Conservation (phyloP, 768 basidiomycete genomes). For the Psilocybe cyanescens region DNA sequence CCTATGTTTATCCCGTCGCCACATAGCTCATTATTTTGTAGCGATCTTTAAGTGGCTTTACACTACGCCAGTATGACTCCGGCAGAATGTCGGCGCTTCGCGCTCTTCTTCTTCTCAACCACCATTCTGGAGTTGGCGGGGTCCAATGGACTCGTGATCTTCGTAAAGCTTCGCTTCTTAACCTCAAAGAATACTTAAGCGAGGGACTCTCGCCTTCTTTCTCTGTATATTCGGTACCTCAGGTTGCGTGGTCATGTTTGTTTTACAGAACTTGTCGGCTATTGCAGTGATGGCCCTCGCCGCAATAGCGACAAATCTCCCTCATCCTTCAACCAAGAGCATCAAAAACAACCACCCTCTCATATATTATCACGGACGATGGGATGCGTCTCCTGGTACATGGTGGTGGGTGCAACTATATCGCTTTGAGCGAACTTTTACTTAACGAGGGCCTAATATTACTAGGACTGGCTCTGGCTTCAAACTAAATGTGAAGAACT, state of each 20-base stretch:
- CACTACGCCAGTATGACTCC: background rate
- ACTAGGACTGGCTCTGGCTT: slow-evolving; percentile 57
- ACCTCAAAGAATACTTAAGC: background rate
- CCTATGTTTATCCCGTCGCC: background rate
- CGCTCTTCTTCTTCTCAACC: background rate
- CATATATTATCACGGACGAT: slow-evolving; percentile 54
- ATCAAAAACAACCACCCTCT: slow-evolving; percentile 43
- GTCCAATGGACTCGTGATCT: background rate
- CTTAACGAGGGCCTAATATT: background rate
- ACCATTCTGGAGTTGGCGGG: background rate
- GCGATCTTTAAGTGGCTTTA: too few species aligned
- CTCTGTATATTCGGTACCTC: background rate
- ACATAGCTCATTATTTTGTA: too few species aligned
- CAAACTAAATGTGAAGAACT: slow-evolving; percentile 49
- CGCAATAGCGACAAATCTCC: slow-evolving; percentile 5
- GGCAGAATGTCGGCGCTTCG: slow-evolving; percentile 20
- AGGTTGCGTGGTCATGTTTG: background rate
- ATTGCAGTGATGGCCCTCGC: slow-evolving; percentile 1
- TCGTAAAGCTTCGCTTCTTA: background rate
- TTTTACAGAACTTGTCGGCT: slow-evolving; percentile 1
- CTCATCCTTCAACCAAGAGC: slow-evolving; percentile 13
- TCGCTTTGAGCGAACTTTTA: background rate
- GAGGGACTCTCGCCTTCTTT: background rate
- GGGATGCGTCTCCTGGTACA: slow-evolving; percentile 55
- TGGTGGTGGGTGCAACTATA: slow-evolving; percentile 48